Percentiles rank a stretch among this genome's conserved stretches.
Conservation (phyloP, 352 stramenopile genomes). For the Globisporangium yorkense region DNA sequence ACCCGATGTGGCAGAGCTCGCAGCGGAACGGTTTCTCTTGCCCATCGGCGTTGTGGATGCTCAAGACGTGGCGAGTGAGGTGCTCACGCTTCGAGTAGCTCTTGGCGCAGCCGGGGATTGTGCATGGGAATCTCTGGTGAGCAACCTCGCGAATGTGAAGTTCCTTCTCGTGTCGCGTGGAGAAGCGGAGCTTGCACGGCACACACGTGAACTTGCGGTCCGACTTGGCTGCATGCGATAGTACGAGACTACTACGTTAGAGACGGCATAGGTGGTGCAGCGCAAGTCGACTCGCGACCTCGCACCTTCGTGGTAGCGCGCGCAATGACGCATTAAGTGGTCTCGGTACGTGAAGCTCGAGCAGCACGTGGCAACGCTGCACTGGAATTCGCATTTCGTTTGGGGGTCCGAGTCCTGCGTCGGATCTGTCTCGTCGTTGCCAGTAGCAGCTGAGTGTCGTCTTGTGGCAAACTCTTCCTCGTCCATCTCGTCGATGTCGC, state of each 20-base stretch:
- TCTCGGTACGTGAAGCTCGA: slow-evolving; percentile 11
- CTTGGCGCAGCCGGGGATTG: slow-evolving; percentile 32
- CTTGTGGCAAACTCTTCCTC: no score
- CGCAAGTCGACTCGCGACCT: background rate
- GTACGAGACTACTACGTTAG: no score
- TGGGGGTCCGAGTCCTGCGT: background rate
- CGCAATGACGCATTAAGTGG: slow-evolving; percentile 10
- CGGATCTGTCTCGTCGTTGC: background rate
- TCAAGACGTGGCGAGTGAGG: slow-evolving; percentile 40
- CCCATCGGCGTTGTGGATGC: slow-evolving; percentile 28
- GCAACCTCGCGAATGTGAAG: slow-evolving; percentile 11
- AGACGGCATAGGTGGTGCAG: no score
- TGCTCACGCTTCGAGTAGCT: slow-evolving; percentile 65
- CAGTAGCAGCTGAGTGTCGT: background rate
- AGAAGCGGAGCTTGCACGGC: slow-evolving; percentile 10
- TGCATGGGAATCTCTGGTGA: slow-evolving; percentile 35
- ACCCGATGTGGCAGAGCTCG: slow-evolving; percentile 44
- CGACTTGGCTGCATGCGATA: background rate
- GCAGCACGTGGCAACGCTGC: slow-evolving; percentile 10
- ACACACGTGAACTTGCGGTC: slow-evolving; percentile 7
- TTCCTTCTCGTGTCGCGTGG: slow-evolving; percentile 25
- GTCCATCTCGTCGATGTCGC: no score
- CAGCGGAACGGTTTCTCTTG: slow-evolving; percentile 49
- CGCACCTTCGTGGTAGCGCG: slow-evolving; percentile 15
- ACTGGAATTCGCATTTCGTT: slow-evolving; percentile 3